A percentile compares a stretch with the other conserved stretches of the same genome.
These are phyloP conservation scores for Fusarium sp. DNA, from an alignment of 2,329 filamentous ascomycete species.

Conservation along the genomic window DNA sequence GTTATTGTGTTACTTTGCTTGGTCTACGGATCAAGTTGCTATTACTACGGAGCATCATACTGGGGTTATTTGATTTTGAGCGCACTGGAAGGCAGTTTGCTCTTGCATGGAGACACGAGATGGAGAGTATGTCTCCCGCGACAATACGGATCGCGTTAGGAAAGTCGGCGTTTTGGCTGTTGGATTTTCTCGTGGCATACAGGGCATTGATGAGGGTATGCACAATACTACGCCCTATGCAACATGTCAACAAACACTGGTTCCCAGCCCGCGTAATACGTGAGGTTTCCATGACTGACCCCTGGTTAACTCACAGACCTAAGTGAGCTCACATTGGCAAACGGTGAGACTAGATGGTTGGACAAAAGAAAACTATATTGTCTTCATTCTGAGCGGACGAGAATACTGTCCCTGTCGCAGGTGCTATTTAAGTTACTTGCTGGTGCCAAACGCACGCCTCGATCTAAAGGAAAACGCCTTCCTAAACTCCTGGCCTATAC, in stretches of 20 bases:
- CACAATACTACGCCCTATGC: conserved; percentile 19
- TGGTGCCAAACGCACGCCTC: conserved; percentile 11
- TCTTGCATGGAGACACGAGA: conserved; percentile 36
- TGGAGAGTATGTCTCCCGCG: conserved; percentile 27
- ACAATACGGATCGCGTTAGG: conserved; percentile 21
- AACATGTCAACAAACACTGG: not conserved
- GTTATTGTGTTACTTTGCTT: not conserved
- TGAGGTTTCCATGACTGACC: not conserved
- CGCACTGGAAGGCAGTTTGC: conserved; percentile 22
- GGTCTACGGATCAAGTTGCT: conserved; percentile 20
- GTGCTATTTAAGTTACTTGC: too few relatives aligned
- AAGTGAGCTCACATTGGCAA: not conserved
- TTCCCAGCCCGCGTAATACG: not conserved
- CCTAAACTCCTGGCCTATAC: not conserved
- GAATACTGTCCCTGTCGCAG: too few relatives aligned
- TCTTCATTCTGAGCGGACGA: not conserved
- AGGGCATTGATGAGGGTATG: conserved; percentile 20
- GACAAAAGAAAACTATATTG: conserved; percentile 16
- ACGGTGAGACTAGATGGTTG: not conserved
- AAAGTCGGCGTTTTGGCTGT: conserved; percentile 35
- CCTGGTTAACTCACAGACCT: not conserved
- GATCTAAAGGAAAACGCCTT: conserved; percentile 25
- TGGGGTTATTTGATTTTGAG: conserved; percentile 29
- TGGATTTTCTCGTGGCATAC: conserved; percentile 21
- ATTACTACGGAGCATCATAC: conserved; percentile 27